Base-by-base conservation (phyloP, 2,329 filamentous ascomycete species). In the Ophiostoma triangulosporum region DNA sequence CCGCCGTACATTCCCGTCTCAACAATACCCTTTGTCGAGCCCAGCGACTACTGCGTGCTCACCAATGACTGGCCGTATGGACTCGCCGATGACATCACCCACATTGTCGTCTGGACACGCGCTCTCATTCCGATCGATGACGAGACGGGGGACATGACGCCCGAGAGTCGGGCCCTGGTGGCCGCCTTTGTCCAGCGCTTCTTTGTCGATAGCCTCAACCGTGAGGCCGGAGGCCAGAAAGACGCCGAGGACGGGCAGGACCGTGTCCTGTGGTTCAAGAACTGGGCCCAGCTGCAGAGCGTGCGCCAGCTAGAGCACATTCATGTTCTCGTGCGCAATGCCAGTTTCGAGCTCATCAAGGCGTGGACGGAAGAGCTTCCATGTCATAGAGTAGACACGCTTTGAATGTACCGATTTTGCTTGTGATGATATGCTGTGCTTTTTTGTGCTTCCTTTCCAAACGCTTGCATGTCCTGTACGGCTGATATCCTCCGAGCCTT, bases 61-160 rank as follows among this genome's bases (percentile, higher is more conserved):
- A 73, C 81, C 64, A 96, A 97, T 63, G 90, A 96, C 73, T 97
- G 89, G 90, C 91, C 91, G 0, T 96, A 96, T 62, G 89, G 87
- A 3, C 70, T 95, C 49, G 73, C 72, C 1, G 64, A 73, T 0
- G 75, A 74, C 52, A 78, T 84, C 60, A 73, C 83, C n/a, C 91
- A 97, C 65, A 77, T 96, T 20, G 88, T 96, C 29, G 83, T 95
- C 40, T 97, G 91, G 91, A 86, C 84, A 51, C 91, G 94, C 64
- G 93, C 91, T 38, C 71, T 74, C 14, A 83, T 96, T 57, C 76
- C 84, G 24, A 85, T 85, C 3, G 84, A 94, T 59, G 66, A 78
- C 0, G 70, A 69, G 17, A 86, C 77, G 0, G 88, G 86, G 9
- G 83, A 90, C 59, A 71, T 94, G 70, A 89, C 86, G 3, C 68